Conservation (phyloP, 345 rosid genomes). For the Populus davidiana region DNA sequence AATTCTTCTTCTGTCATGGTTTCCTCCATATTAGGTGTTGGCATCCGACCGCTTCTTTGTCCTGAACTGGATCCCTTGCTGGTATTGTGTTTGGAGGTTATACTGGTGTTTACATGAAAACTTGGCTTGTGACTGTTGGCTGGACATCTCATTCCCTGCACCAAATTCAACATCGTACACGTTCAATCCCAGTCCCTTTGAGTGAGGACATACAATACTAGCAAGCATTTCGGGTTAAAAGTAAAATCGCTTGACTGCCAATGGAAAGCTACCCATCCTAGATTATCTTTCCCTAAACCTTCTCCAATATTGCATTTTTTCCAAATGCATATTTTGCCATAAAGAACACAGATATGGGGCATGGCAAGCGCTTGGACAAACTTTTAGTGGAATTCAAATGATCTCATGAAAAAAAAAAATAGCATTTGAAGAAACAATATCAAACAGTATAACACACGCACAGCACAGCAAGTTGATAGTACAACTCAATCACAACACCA, state of each 20-base stretch:
- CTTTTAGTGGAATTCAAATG: not conserved
- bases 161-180: conserved; percentile 1
- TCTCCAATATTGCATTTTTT: not conserved
- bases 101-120: conserved; percentile 85
- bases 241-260: not conserved
- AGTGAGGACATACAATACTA: not conserved
- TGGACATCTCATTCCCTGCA: conserved; percentile 95
- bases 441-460: not conserved
- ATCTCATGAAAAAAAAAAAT: not conserved
- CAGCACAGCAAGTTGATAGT: not conserved
- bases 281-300: no score
- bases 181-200: not conserved
- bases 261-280: no score
- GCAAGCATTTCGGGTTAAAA: not conserved
- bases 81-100: conserved; percentile 45
- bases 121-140: conserved; percentile 95
- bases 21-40: conserved; percentile 63
- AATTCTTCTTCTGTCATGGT: conserved; percentile 89
- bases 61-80: conserved; percentile 62
- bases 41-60: conserved; percentile 55
- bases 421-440: not conserved
- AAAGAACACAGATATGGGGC: not conserved
- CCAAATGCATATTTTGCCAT: not conserved
- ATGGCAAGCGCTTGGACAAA: no score
- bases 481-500: not conserved